Evolutionary conservation across 441 rosid species (phyloP).

Genomic region (Raphanus hybrid): DNA sequence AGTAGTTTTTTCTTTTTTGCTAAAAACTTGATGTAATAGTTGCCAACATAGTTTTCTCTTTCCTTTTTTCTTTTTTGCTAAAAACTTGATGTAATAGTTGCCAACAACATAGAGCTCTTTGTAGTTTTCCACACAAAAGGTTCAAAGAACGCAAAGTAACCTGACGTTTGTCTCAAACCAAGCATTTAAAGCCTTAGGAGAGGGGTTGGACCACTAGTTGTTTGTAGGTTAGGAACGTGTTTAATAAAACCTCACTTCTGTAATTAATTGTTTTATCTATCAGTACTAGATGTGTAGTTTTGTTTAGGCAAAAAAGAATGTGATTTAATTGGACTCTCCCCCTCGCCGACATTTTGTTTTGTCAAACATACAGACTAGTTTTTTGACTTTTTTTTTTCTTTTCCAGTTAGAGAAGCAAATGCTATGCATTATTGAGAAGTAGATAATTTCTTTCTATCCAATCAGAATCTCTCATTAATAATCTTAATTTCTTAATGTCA

Average conservation of each 20-base stretch:
- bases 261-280: not conserved
- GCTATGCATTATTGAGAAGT: not conserved
- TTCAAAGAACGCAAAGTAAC: no score
- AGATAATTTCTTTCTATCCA: not conserved
- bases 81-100: no score
- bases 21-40: no score
- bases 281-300: not conserved
- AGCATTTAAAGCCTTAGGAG: no score
- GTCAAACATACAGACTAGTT: slow-evolving; percentile 28
- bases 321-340: slow-evolving; percentile 5
- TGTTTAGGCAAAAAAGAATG: slow-evolving; percentile 25
- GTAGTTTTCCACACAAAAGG: no score
- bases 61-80: no score
- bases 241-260: not conserved
- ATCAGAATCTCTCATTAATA: no score
- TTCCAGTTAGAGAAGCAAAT: not conserved
- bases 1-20: no score
- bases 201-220: not conserved
- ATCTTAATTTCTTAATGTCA: no score
- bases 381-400: slow-evolving; percentile 15
- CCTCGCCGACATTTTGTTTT: slow-evolving; percentile 35
- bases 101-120: no score
- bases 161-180: no score
- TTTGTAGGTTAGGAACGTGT: not conserved
- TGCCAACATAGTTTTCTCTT: no score